Evolutionary conservation across 306 rosid species (phyloP).

Genomic region (Alnus rubra): DNA sequence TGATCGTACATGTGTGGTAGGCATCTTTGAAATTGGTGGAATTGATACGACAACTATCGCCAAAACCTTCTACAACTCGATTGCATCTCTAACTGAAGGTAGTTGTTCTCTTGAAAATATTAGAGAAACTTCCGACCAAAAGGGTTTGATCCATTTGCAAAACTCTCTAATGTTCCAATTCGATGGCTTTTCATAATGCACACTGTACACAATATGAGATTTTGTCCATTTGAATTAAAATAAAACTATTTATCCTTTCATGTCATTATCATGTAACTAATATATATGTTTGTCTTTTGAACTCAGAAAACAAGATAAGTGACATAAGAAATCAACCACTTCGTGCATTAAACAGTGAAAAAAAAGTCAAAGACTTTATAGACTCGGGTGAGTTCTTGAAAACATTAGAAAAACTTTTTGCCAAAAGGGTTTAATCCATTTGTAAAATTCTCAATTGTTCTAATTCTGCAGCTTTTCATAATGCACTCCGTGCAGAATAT

Average conservation of each 20-base stretch:
- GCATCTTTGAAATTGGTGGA: too few species aligned
- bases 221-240: not conserved
- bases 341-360: conserved; percentile 21
- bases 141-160: too few species aligned
- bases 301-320: conserved; percentile 22
- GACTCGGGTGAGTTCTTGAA: conserved; percentile 24
- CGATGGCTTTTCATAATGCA: not conserved
- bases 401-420: not conserved
- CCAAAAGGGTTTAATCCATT: too few species aligned
- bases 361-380: conserved; percentile 28
- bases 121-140: too few species aligned
- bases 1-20: too few species aligned
- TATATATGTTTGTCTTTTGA: not conserved
- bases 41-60: too few species aligned
- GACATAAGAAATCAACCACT: not conserved
- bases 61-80: too few species aligned
- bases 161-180: too few species aligned
- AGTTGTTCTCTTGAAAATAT: too few species aligned
- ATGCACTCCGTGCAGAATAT: not conserved
- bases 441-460: too few species aligned
- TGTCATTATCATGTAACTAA: not conserved
- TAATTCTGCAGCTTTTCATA: conserved; percentile 13
- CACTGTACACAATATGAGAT: not conserved
- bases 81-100: too few species aligned
- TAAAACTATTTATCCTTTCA: not conserved